phyloP scores from a whole-genome alignment of 2,329 filamentous ascomycete species.

The Alternaria angustiovoidea region DNA sequence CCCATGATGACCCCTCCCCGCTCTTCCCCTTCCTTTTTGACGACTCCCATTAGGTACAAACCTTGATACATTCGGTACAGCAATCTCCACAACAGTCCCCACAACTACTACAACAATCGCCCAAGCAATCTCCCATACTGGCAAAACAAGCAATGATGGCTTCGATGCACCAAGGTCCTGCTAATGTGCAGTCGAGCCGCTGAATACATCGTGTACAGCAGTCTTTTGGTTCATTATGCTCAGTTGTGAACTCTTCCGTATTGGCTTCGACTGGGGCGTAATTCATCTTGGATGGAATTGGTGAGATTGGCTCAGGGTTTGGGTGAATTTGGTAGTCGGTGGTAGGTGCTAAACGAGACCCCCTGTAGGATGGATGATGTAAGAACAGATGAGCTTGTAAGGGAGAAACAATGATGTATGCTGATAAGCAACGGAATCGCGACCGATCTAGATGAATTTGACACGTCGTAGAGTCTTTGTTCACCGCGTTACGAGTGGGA shows the following conservation, averaged over 20 bases:
- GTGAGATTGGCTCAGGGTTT: neutral
- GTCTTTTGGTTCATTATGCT: constrained; percentile 17
- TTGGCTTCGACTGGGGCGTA: constrained; percentile 20
- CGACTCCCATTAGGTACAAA: neutral
- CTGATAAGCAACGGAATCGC: too few species aligned
- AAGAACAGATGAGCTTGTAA: neutral
- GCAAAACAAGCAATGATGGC: constrained; percentile 11
- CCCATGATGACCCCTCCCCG: neutral
- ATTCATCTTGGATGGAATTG: constrained; percentile 20
- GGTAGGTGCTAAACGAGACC: neutral
- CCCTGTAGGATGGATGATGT: neutral
- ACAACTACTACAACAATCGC: constrained; percentile 4
- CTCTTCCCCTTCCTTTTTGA: neutral
- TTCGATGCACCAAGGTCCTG: constrained; percentile 13
- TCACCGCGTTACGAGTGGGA: neutral
- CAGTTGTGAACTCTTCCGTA: constrained; percentile 15
- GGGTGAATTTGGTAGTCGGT: neutral
- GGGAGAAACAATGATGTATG: neutral
- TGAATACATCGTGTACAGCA: constrained; percentile 16
- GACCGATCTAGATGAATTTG: neutral
- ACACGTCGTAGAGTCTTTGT: neutral
- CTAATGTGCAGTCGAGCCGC: constrained; percentile 13
- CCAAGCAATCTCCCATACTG: neutral
- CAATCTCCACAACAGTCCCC: constrained; percentile 1
- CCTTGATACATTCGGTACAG: neutral